A percentile compares a stretch with the other conserved stretches of the same genome.
These are phyloP conservation scores for Peniophora sp. DNA, from an alignment of 1,284 basidiomycete genomes.

Conservation along the genomic window DNA sequence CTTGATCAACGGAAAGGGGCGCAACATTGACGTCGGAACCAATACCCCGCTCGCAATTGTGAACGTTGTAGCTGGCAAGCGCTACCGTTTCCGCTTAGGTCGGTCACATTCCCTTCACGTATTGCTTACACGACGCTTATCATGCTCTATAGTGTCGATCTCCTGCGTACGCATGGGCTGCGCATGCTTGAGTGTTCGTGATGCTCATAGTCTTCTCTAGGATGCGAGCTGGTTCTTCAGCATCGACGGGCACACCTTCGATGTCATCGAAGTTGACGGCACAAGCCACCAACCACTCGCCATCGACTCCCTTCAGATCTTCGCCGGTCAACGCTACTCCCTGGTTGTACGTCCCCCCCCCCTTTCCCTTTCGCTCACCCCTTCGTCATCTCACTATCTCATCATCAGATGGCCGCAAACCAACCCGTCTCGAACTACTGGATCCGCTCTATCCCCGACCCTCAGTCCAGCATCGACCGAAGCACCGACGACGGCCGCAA, in stretches of 20 bases:
- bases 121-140: slow-evolving; percentile 23
- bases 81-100: slow-evolving; percentile 8
- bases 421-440: slow-evolving; percentile 32
- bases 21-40: slow-evolving; percentile 22
- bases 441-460: slow-evolving; percentile 15
- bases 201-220: no score
- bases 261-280: slow-evolving; percentile 39
- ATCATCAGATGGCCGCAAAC: slow-evolving; percentile 17
- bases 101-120: slow-evolving; percentile 20
- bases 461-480: slow-evolving; percentile 5
- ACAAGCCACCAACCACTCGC: slow-evolving; percentile 27
- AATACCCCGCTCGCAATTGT: slow-evolving; percentile 26
- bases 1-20: slow-evolving; percentile 42
- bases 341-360: slow-evolving; percentile 27
- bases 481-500: slow-evolving; percentile 30
- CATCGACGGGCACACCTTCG: slow-evolving; percentile 34
- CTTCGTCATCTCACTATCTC: no score
- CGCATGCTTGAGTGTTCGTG: no score
- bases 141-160: slow-evolving; percentile 22
- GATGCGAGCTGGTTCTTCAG: slow-evolving; percentile 28
- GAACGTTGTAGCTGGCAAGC: slow-evolving; percentile 22
- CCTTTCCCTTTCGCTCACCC: no score
- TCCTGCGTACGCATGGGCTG: slow-evolving; percentile 17
- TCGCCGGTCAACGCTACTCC: slow-evolving; percentile 30
- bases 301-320: slow-evolving; percentile 31